phyloP scores from a whole-genome alignment of 2,329 filamentous ascomycete genomes.

The Verticillium nonalfalfae region DNA sequence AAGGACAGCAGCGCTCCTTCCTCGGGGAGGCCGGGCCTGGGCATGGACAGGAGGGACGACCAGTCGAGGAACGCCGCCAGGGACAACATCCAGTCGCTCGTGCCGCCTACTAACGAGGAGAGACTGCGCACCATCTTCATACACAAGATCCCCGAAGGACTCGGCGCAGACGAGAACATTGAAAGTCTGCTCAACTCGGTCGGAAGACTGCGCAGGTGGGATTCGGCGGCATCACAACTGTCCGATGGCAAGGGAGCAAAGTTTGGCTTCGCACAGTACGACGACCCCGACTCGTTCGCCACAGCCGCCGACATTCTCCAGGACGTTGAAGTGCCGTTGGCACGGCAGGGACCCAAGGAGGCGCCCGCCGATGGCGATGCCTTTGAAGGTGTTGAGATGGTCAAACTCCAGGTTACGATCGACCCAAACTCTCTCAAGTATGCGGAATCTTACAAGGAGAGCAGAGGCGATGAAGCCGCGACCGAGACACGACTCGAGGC shows the following conservation, averaged over 20 bases:
- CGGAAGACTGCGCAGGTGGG: constrained; percentile 79
- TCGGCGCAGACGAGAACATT: constrained; percentile 70
- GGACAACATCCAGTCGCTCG: constrained; percentile 64
- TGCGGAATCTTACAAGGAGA: constrained; percentile 72
- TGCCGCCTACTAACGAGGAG: constrained; percentile 84
- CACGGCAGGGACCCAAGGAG: constrained; percentile 57
- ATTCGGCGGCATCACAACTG: constrained; percentile 55
- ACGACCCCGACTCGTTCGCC: constrained; percentile 81
- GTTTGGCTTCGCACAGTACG: constrained; percentile 95
- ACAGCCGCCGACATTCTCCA: constrained; percentile 79
- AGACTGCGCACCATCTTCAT: constrained; percentile 88
- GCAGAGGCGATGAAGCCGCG: constrained; percentile 55
- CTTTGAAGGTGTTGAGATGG: constrained; percentile 58
- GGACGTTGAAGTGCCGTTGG: constrained; percentile 74
- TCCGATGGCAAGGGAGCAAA: constrained; percentile 72
- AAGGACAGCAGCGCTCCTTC: constrained; percentile 37
- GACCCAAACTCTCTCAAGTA: constrained; percentile 81
- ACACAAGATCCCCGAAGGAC: constrained; percentile 73
- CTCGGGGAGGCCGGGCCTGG: constrained; percentile 41
- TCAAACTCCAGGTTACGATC: constrained; percentile 64
- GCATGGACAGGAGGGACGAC: constrained; percentile 60
- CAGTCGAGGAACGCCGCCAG: constrained; percentile 60
- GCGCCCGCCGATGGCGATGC: constrained; percentile 31
- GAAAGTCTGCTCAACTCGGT: constrained; percentile 73
- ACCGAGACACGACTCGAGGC: constrained; percentile 63